phyloP scores from a whole-genome alignment of 2,329 filamentous ascomycete genomes.

The Lachnellula willkommii region DNA sequence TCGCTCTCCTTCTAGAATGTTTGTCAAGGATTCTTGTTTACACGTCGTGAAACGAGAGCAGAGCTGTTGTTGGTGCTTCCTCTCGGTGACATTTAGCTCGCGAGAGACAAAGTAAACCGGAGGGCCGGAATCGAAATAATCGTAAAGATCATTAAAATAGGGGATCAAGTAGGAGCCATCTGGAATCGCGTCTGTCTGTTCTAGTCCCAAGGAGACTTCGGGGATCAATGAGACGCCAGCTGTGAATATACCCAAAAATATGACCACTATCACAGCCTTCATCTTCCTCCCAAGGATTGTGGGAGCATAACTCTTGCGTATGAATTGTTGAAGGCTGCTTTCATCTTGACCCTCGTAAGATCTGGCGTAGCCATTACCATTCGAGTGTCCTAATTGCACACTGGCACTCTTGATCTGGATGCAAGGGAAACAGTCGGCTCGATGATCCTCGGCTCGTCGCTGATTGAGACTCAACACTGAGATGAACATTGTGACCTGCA shows the following conservation, averaged over 20 bases:
- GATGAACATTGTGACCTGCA: slow-evolving; percentile 96
- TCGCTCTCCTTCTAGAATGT: slow-evolving; percentile 88
- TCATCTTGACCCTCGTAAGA: slow-evolving; percentile 63
- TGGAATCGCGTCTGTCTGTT: slow-evolving; percentile 91
- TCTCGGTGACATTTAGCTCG: slow-evolving; percentile 70
- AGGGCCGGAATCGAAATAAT: slow-evolving; percentile 84
- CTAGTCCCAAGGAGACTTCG: slow-evolving; percentile 77
- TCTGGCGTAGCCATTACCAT: slow-evolving; percentile 44
- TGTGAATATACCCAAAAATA: slow-evolving; percentile 85
- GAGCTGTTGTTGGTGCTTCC: slow-evolving; percentile 73
- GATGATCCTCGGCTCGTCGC: slow-evolving; percentile 76
- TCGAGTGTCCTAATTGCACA: slow-evolving; percentile 57
- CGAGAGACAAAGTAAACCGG: slow-evolving; percentile 94
- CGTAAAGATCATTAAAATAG: slow-evolving; percentile 94
- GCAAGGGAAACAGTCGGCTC: slow-evolving; percentile 90
- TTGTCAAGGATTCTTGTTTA: slow-evolving; percentile 74
- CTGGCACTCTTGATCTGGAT: slow-evolving; percentile 72
- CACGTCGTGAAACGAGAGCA: slow-evolving; percentile 91
- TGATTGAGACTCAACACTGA: slow-evolving; percentile 90
- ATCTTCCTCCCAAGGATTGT: slow-evolving; percentile 71
- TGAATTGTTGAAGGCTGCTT: slow-evolving; percentile 76
- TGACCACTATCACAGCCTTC: slow-evolving; percentile 68
- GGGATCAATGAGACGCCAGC: slow-evolving; percentile 81
- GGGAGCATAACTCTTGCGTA: slow-evolving; percentile 85
- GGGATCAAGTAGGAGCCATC: slow-evolving; percentile 90